Base-by-base conservation (phyloP, 805 yeast genomes). In the Metschnikowia colocasiae region DNA sequence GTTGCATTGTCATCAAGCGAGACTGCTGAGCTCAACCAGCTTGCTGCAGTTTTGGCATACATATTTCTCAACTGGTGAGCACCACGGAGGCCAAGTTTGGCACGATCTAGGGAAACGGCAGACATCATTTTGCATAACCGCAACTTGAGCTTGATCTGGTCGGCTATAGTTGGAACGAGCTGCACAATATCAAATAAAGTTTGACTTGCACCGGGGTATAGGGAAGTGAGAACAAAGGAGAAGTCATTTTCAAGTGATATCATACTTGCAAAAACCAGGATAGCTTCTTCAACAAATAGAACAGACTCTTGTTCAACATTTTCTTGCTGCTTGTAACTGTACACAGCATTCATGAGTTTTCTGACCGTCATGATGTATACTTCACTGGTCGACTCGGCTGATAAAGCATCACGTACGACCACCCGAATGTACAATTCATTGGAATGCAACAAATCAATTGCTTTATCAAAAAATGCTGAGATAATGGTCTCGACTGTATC, bases 341-440 rank as follows among this genome's bases (percentile, higher is more conserved):
- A 64, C 3, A 77, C 68, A 19, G 68, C 61, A 2, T 60, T 58
- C 41, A 63, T 69, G 33, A 84, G 58, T 46, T 75, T 75, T 6
- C 66, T 61, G 41, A 82, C 71, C 18, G 83, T 67, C 50, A 73
- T 57, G 45, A 72, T 74, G 59, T 76, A 76, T 12, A 81, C 74
- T 22, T 71, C 69, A 10, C 89, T 80, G 65, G 85, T 83, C 39
- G 83, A 63, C 48, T 85, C 91, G 26, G 75, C 67, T 12, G 85
- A 80, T 37, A 89, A 63, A 2, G 87, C 81, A 53, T 87, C 95
- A 50, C 83, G 80, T 2, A 87, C 78, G 35, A 81, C 79, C 38
- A 87, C 94, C 51, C 95, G 73, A 0, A 82, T 73, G 4, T 79
- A 74, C 48, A 78, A 66, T 57, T 74, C 79, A 22, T 68, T 69